These are phyloP conservation scores for Rhizophora mangle DNA, from an alignment of 345 rosid species.

Conservation along the genomic window DNA sequence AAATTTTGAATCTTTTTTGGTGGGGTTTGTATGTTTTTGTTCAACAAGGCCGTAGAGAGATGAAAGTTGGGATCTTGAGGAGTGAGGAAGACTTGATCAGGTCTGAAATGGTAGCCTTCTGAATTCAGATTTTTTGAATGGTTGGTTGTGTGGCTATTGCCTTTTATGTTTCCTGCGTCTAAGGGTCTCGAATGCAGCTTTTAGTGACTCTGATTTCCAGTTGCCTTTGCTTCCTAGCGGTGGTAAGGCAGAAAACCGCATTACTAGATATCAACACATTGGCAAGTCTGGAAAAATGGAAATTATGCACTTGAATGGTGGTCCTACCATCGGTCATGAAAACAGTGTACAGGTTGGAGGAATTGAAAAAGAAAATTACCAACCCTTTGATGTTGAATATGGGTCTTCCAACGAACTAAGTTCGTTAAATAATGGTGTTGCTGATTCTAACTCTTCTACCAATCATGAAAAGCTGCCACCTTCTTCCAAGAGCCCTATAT, in stretches of 20 bases:
- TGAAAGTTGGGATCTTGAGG: too few species aligned
- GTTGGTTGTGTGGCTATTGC: too few species aligned
- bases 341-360: constrained; percentile 28
- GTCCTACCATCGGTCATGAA: constrained; percentile 19
- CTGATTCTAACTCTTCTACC: constrained; percentile 28
- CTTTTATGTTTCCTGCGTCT: background rate
- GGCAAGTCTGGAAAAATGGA: constrained; percentile 16
- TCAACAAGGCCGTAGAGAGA: too few species aligned
- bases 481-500: constrained; percentile 37
- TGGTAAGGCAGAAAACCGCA: too few species aligned
- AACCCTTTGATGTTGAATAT: constrained; percentile 58
- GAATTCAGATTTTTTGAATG: too few species aligned
- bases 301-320: constrained; percentile 47
- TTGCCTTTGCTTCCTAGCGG: constrained; percentile 28
- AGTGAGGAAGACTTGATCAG: too few species aligned
- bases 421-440: constrained; percentile 32
- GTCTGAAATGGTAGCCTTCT: too few species aligned
- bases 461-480: constrained; percentile 30
- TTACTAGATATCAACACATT: too few species aligned
- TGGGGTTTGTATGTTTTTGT: too few species aligned
- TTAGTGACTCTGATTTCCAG: constrained; percentile 31
- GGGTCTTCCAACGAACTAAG: constrained; percentile 36
- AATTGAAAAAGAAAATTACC: constrained; percentile 39
- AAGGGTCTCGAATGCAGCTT: constrained; percentile 16
- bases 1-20: too few species aligned